Base-by-base conservation (phyloP, 2,329 filamentous ascomycete species). In the Triangularia verruculosa region DNA sequence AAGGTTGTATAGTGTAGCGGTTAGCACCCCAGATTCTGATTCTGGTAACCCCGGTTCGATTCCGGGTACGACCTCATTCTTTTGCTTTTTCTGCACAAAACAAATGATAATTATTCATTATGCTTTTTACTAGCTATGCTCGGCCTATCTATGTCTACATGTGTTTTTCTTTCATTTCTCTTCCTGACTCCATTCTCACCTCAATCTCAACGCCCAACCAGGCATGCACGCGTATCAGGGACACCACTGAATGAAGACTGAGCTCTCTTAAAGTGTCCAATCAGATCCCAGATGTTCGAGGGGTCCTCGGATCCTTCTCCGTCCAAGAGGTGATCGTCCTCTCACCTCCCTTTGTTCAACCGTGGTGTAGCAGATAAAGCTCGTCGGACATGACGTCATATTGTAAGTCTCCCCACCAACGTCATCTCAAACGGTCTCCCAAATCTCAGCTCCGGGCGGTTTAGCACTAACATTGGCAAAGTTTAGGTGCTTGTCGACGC, bases 11-110 rank as follows among this genome's bases (percentile, higher is more conserved):
- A 68, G 66, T 68, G 66, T 68, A 68, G 64, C 66, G 66, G 66
- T 68, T 68, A 68, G 66, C 66, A 68, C 66, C 64, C 64, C 66
- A 61, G 66, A 68, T 68, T 68, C 66, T 68, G 66, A 68, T 66
- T 68, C 66, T 61, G 66, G 66, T 61, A 68, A 68, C 64, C 66
- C 66, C 66, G 66, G 66, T 68, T 68, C 66, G 66, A 68, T 62
- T 68, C 66, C 66, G 66, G 66, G 66, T 54, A 65, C 54, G 66
- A 68, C 66, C 66, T 67, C 15, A 24, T 28, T 27, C 64, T 63
- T 68, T 68, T 39, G 28, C 3, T 27, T 63, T 52, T 47, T 58
- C n/a, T n/a, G 34, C 34, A 39, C 15, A 5, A 5, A n/a, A n/a
- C 8, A 9, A 13, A n/a, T 8, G 13, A 39, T 12, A 3, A n/a